Evolutionary conservation across 257 asterid genomes (phyloP).

Genomic region (Solanum appendiculatum): DNA sequence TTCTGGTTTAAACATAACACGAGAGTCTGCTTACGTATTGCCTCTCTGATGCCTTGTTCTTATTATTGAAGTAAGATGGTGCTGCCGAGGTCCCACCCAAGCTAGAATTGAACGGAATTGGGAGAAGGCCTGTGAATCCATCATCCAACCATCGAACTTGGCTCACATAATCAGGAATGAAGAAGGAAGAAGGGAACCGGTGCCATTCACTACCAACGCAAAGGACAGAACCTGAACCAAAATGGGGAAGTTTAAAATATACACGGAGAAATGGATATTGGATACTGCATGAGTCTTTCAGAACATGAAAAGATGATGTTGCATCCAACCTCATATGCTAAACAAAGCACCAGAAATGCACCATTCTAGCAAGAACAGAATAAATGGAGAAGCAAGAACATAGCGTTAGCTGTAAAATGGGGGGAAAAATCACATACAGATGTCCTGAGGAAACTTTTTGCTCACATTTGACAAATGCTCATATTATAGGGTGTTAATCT

Average conservation of each 20-base stretch:
- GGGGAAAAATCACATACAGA: neutral
- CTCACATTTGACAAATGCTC: neutral
- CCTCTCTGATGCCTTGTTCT: conserved; percentile 79
- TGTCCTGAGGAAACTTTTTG: neutral
- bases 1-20: neutral
- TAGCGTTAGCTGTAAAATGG: neutral
- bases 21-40: conserved; percentile 60
- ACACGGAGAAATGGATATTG: neutral
- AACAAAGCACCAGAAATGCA: neutral
- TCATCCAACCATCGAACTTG: conserved; percentile 96
- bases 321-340: neutral
- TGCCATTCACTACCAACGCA: conserved; percentile 99
- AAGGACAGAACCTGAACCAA: conserved; percentile 50
- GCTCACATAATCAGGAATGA: conserved; percentile 65
- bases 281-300: neutral
- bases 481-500: neutral
- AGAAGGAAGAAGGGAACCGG: conserved; percentile 86
- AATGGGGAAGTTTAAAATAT: neutral
- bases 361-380: neutral
- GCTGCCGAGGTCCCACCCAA: conserved; percentile 93
- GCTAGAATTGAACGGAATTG: conserved; percentile 81
- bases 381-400: neutral
- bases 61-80: conserved; percentile 79
- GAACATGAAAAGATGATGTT: neutral
- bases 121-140: conserved; percentile 95